phyloP scores from a whole-genome alignment of 2,329 filamentous ascomycete genomes.

The Alternaria conjuncta region DNA sequence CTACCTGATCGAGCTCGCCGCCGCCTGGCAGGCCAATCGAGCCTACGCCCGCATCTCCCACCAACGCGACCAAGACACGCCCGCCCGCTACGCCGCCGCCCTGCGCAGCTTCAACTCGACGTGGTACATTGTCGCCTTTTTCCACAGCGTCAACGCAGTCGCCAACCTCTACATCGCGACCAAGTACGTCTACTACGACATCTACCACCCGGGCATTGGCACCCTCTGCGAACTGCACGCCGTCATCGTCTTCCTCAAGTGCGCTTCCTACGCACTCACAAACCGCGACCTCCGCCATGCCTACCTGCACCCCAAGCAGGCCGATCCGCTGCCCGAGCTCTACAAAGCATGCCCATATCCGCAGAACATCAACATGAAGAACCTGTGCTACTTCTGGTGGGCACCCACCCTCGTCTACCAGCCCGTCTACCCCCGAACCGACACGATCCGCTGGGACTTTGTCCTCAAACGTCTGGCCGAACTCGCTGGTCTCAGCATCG shows the following conservation, averaged over 20 bases:
- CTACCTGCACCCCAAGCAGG: constrained; percentile 78
- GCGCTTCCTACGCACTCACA: constrained; percentile 92
- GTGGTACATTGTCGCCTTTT: constrained; percentile 81
- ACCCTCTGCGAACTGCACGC: constrained; percentile 90
- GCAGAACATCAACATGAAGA: constrained; percentile 83
- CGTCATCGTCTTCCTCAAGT: constrained; percentile 95
- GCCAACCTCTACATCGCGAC: constrained; percentile 82
- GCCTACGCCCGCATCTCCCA: constrained; percentile 63
- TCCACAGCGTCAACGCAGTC: constrained; percentile 83
- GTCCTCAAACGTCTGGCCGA: constrained; percentile 83
- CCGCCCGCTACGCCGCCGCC: constrained; percentile 64
- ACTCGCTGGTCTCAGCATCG: constrained; percentile 76
- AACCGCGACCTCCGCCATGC: constrained; percentile 94
- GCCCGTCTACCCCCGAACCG: constrained; percentile 88
- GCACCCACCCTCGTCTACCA: constrained; percentile 96
- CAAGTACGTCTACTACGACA: constrained; percentile 84
- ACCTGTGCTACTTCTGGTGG: constrained; percentile 97
- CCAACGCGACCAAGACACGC: constrained; percentile 58
- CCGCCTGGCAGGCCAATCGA: constrained; percentile 77
- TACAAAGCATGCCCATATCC: constrained; percentile 89
- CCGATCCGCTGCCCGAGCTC: constrained; percentile 76
- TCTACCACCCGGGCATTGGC: constrained; percentile 92
- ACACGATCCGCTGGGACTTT: constrained; percentile 83
- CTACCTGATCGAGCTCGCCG: constrained; percentile 85
- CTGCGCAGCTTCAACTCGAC: constrained; percentile 70